Conservation (phyloP, 164 flowering plant species). For the Vitis cinerea region DNA sequence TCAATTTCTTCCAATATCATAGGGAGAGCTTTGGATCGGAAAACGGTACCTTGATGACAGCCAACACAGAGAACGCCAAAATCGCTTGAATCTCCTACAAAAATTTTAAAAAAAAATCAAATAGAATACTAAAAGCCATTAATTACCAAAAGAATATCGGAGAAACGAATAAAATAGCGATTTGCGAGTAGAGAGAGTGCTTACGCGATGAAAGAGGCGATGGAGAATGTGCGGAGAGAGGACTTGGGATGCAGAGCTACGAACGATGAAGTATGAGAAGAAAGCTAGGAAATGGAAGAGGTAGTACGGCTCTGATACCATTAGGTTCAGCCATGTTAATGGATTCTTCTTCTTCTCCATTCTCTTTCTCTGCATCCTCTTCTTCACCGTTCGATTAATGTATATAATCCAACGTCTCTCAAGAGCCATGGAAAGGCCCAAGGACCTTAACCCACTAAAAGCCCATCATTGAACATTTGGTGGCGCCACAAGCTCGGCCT, state of each 20-base stretch:
- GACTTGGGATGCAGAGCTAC: slow-evolving; percentile 46
- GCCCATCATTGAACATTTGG: too few relatives aligned
- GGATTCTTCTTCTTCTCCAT: slow-evolving; percentile 31
- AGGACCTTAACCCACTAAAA: too few relatives aligned
- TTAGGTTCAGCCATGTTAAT: slow-evolving; percentile 44
- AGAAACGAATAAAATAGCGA: slow-evolving; percentile 3
- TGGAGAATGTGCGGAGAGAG: slow-evolving; percentile 46
- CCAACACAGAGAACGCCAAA: slow-evolving; percentile 46
- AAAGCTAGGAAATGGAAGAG: slow-evolving; percentile 62
- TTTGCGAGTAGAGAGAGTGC: neutral
- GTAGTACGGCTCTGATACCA: slow-evolving; percentile 74
- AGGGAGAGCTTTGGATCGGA: neutral
- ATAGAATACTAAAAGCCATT: neutral
- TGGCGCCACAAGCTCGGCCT: too few relatives aligned
- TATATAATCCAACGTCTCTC: too few relatives aligned
- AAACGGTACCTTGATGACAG: slow-evolving; percentile 57
- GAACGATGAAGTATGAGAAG: slow-evolving; percentile 77
- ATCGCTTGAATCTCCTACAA: slow-evolving; percentile 79
- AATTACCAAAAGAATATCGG: neutral
- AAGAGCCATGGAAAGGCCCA: too few relatives aligned
- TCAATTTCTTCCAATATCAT: neutral
- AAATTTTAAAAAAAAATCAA: slow-evolving; percentile 1
- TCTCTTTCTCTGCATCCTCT: slow-evolving; percentile 5
- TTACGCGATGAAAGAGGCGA: slow-evolving; percentile 65
- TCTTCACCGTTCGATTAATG: neutral